These are phyloP conservation scores for Pinus albicaulis DNA, from an alignment of 75 land plant species.

Conservation along the genomic window DNA sequence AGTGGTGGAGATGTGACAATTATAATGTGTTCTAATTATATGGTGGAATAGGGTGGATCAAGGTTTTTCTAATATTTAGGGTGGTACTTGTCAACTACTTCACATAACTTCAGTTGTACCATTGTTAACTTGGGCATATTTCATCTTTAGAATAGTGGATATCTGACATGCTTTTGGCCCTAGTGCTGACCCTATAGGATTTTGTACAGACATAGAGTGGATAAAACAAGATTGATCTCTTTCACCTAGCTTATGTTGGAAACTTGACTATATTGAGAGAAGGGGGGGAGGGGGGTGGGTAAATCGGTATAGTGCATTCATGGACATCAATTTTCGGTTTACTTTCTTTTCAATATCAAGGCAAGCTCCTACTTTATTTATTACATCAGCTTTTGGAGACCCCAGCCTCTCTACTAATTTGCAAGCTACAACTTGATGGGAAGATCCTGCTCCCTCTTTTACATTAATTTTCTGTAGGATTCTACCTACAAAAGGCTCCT, in stretches of 20 bases:
- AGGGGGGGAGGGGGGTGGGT: too few relatives aligned
- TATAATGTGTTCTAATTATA: conserved; percentile 3
- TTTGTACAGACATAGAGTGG: not conserved
- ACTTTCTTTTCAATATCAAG: too few relatives aligned
- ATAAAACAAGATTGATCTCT: not conserved
- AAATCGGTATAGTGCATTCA: too few relatives aligned
- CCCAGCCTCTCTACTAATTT: too few relatives aligned
- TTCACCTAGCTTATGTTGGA: not conserved
- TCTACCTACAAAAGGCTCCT: too few relatives aligned
- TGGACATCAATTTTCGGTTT: too few relatives aligned
- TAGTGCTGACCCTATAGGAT: not conserved
- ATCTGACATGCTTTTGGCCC: not conserved
- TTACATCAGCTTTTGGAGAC: too few relatives aligned
- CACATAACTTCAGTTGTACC: not conserved
- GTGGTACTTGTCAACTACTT: not conserved
- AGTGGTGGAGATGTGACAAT: conserved; percentile 1
- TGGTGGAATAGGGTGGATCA: not conserved
- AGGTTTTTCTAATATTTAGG: not conserved
- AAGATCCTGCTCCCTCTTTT: too few relatives aligned
- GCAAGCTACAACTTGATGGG: too few relatives aligned
- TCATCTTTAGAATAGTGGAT: not conserved
- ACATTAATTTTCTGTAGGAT: too few relatives aligned
- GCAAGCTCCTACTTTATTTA: too few relatives aligned
- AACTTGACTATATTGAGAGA: too few relatives aligned
- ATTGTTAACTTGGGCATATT: not conserved